Evolutionary conservation across 176 grass and related monocot genomes (phyloP), one percentile per base, ranked within the genome.

Genomic region (Ampelocalamus luodianensis): DNA sequence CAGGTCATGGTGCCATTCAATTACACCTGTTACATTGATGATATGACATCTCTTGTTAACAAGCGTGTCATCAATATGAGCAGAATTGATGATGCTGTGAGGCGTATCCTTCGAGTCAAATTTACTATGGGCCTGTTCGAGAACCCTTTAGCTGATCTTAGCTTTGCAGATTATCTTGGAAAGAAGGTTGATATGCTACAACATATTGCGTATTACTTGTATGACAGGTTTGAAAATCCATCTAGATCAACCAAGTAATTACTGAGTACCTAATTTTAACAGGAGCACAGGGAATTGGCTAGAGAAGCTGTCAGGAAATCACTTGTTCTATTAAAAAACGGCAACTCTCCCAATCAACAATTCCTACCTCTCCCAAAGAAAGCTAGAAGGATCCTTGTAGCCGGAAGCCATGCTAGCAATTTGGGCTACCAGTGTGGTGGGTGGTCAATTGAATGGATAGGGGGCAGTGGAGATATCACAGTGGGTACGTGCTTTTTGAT

Each of bases 401-500:
- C 93, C 80, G 95, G 93, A 86, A 93, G 89, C 46, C 95, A 98
- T 88, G 93, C 93, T 34, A 85, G 83, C 73, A 93, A 95, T 85
- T 91, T 98, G 73, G 95, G 95, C 58, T 98, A 98, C 77, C 95
- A 98, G 67, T 98, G 95, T 92, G 95, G 95, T 77, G 95, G 95
- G 20, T 98, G 95, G 95, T 95, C 95, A 58, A 95, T 98, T 87
- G 43, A 98, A 74, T 98, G 95, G 95, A 92, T 90, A 71, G 95
- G 93, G 53, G 87, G 20, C 53, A 98, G 89, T 60, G 93, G 95
- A 77, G 42, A 98, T 82, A 98, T 98, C 81, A 98, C 95, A 77
- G 76, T 72, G 24, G 95, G 95, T 98, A 88, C 16, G 87, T 79
- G 20, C 10, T 68, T 34, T 82, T 80, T 36, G 67, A 36, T 76